A percentile compares a stretch with the other conserved stretches of the same genome.
phyloP scores from a whole-genome alignment of 768 basidiomycete species.

The Suillus brevipes region DNA sequence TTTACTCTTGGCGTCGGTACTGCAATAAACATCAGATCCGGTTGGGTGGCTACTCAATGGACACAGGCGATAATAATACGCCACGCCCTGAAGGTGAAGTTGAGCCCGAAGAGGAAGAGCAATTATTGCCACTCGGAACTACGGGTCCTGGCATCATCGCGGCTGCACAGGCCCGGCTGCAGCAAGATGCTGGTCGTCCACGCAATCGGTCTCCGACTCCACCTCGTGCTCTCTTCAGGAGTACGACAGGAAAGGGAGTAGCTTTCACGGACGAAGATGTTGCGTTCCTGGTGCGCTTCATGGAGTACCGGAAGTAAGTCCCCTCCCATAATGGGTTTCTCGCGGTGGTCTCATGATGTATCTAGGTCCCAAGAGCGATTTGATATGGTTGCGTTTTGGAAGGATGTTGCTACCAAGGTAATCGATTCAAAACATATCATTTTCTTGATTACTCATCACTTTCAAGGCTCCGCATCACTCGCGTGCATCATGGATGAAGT shows the following conservation, averaged over 20 bases:
- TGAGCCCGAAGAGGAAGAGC: conserved; percentile 44
- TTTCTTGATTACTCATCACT: conserved; percentile 5
- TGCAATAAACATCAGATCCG: conserved; percentile 93
- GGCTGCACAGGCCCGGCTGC: conserved; percentile 42
- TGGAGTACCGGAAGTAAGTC: conserved; percentile 73
- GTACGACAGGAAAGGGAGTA: conserved; percentile 88
- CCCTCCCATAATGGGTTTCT: neutral
- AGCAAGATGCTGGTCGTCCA: conserved; percentile 36
- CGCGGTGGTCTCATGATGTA: conserved; percentile 11
- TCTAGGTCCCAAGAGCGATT: conserved; percentile 56
- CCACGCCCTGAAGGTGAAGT: conserved; percentile 44
- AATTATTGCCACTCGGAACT: conserved; percentile 33
- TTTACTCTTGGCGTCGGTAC: conserved; percentile 89
- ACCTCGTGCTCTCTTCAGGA: conserved; percentile 74
- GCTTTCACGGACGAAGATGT: conserved; percentile 87
- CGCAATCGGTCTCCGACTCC: conserved; percentile 78
- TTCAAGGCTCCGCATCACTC: conserved; percentile 84
- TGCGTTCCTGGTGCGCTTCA: conserved; percentile 69
- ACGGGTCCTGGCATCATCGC: conserved; percentile 47
- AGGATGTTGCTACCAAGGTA: conserved; percentile 71
- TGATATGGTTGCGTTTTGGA: conserved; percentile 81
- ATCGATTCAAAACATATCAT: conserved; percentile 2
- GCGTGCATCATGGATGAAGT: conserved; percentile 93
- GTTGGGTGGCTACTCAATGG: conserved; percentile 84
- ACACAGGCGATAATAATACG: conserved; percentile 49